Base-by-base conservation (phyloP, 2,329 filamentous ascomycete genomes). In the Colletotrichum sp. region DNA sequence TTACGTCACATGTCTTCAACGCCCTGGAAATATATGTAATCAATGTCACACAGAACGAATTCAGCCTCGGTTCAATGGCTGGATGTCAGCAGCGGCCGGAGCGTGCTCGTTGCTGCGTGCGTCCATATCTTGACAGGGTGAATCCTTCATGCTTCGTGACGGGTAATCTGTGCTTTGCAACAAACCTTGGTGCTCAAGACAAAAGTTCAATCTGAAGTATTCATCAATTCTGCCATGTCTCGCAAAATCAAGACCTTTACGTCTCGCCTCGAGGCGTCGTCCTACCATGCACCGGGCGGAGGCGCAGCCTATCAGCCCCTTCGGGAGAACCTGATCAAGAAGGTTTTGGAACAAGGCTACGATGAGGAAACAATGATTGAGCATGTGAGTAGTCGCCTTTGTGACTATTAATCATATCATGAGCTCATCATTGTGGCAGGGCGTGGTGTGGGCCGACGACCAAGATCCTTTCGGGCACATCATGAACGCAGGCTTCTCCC, bases 401-500 rank as follows among this genome's bases (percentile, higher is more conserved):
- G 1, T n/a, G 39, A 12, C 1, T 0, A 48, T n/a, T n/a, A 6
- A 12, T 1, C 39, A 48, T 48, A 1, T 6, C n/a, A 52, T 13
- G 10, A 7, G 44, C 44, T 52, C n/a, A 52, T 22, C n/a, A 3
- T 8, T 22, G n/a, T 9, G 22, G 13, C 22, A 64, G 62, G 62
- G 62, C 5, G 62, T 64, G 34, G 32, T 39, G n/a, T 64, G 62
- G 62, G 62, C 62, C 30, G 62, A 64, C 22, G 30, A 64, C 62
- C 62, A 64, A 64, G 62, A 64, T 22, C 62, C 62, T 39, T 64
- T 64, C 22, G 62, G 62, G 32, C 62, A 64, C 34, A 39, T 64
- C 34, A 64, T 64, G 62, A 26, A 39, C 34, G 62, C 32, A 22
- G 62, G 32, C n/a, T 64, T 39, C 32, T 64, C 62, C 12, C 62